phyloP scores from a whole-genome alignment of 768 basidiomycete species.

The Leccinum subtestaceum region DNA sequence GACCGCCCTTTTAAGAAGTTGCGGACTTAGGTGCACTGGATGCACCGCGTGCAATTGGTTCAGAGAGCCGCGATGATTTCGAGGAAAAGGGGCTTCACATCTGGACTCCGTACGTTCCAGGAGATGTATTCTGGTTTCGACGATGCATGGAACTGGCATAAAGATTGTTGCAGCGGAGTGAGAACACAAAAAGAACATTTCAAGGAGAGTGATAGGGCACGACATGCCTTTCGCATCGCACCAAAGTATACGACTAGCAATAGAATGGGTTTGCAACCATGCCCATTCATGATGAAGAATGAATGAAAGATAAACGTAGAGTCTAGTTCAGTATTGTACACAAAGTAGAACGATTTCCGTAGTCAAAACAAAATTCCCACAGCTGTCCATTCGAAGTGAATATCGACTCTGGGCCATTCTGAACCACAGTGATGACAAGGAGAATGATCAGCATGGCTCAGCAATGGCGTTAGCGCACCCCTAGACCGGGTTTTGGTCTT shows the following conservation, averaged over 20 bases:
- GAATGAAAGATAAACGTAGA: no score
- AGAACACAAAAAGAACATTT: not conserved
- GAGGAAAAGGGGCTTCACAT: no score
- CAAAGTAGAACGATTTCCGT: not conserved
- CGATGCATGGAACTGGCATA: no score
- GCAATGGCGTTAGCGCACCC: not conserved
- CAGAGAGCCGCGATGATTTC: no score
- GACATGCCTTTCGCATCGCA: not conserved
- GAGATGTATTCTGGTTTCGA: no score
- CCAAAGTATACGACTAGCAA: not conserved
- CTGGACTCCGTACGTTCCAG: no score
- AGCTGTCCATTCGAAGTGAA: not conserved
- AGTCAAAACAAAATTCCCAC: not conserved
- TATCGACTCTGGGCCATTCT: not conserved
- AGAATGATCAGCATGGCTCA: not conserved
- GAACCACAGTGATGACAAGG: not conserved
- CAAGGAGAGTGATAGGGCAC: not conserved
- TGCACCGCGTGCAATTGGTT: no score
- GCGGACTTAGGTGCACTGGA: no score
- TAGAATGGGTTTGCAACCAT: not conserved
- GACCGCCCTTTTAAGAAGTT: no score
- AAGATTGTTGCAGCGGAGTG: not conserved
- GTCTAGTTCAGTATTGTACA: not conserved
- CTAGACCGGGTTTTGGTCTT: slow-evolving; percentile 10
- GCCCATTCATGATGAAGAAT: not conserved